Percentiles rank a stretch among this genome's conserved stretches.
phyloP scores from a whole-genome alignment of 1,139 yeast genomes.

The Blastobotrys proliferans region DNA sequence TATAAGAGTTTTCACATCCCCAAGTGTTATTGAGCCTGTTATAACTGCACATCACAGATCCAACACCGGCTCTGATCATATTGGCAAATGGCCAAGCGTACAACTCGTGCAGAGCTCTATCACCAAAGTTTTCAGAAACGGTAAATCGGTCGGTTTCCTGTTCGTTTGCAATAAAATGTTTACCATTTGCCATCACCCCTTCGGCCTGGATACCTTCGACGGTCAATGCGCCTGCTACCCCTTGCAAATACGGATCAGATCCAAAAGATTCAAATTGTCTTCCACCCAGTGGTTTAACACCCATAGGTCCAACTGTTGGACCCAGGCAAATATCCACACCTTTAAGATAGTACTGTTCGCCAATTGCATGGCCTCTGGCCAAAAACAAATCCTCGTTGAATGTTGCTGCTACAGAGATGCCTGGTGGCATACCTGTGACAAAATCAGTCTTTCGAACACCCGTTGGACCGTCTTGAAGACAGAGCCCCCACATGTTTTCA shows the following conservation, averaged over 20 bases:
- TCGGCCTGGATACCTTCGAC: constrained; percentile 56
- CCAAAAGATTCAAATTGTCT: constrained; percentile 67
- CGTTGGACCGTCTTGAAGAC: constrained; percentile 62
- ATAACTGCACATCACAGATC: constrained; percentile 60
- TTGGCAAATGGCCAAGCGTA: constrained; percentile 69
- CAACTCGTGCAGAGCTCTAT: constrained; percentile 58
- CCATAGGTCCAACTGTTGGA: constrained; percentile 61
- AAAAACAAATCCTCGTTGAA: constrained; percentile 52
- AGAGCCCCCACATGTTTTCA: constrained; percentile 53
- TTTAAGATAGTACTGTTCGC: constrained; percentile 50
- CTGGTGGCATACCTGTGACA: constrained; percentile 56
- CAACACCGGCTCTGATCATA: constrained; percentile 58
- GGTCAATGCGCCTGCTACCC: constrained; percentile 52
- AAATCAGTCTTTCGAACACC: constrained; percentile 59
- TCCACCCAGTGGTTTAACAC: constrained; percentile 59
- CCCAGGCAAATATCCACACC: constrained; percentile 60
- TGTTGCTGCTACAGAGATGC: constrained; percentile 55
- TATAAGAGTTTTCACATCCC: constrained; percentile 58
- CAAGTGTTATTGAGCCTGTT: constrained; percentile 55
- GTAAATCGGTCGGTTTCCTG: constrained; percentile 45
- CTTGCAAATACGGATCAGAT: constrained; percentile 59
- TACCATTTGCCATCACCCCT: constrained; percentile 53
- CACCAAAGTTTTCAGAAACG: constrained; percentile 48
- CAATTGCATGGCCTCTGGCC: constrained; percentile 55
- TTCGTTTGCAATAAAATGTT: constrained; percentile 58